Base-by-base conservation (phyloP, 768 basidiomycete species). In the Amanita inopinata region DNA sequence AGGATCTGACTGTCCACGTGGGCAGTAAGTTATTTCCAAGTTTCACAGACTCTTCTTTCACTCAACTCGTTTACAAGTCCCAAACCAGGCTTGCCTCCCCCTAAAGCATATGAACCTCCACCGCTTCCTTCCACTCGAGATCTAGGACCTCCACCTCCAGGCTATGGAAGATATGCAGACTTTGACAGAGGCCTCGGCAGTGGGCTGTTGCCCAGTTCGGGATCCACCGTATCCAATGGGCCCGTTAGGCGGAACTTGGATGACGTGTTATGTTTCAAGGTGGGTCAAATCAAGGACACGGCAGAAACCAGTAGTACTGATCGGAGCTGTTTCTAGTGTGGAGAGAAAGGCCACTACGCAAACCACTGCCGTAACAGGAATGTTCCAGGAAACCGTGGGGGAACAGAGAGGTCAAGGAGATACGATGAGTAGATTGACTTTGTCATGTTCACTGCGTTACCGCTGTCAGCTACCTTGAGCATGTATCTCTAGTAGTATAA, bases 311-410 rank as follows among this genome's bases (percentile, higher is more conserved):
- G n/a, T n/a, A n/a, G n/a, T n/a, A n/a, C n/a, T n/a, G n/a, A n/a
- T 44, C 5, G 25, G 39, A 24, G 10, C n/a, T 51, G 3, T 33
- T 44, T 41, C 4, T 48, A 90, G 82, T 96, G 92, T 54, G 88
- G 88, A 27, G 81, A 89, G 59, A 83, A 84, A 51, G 94, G 94
- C 1, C 94, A 98, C 57, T 94, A 94, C 56, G 93, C 93, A 14
- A 94, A 96, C 57, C 80, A 87, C 53, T 96, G 93, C 61, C 76
- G 83, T 31, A 92, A 92, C 59, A 68, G 85, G 43, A 92, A 91
- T 57, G 83, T 90, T 17, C 91, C 91, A 19, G 91, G 91, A 9
- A 90, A 88, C 57, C 73, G 91, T 37, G 91, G 91, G 43, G 91
- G 91, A 5, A 62, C 79, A 35, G 86, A 87, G 50, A 70, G 72